Percentiles rank a stretch among this genome's conserved stretches.
phyloP scores from a whole-genome alignment of 306 rosid genomes.

The Cucurbita pepo region DNA sequence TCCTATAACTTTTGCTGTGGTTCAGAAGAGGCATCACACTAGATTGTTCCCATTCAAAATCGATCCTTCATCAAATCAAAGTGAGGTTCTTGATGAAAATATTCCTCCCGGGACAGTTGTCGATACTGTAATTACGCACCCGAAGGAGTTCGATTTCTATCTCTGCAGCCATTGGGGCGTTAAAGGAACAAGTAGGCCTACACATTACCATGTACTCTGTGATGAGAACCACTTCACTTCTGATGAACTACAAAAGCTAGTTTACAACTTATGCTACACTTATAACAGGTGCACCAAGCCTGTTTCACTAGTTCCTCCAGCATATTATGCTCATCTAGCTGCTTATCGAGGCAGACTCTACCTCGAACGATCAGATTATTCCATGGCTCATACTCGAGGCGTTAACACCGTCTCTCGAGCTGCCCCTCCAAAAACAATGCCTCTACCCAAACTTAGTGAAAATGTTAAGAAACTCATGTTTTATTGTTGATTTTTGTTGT shows the following conservation, averaged over 20 bases:
- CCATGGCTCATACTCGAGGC: conserved; percentile 25
- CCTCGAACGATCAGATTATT: conserved; percentile 56
- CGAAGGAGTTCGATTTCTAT: conserved; percentile 81
- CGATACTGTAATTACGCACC: conserved; percentile 91
- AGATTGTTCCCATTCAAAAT: conserved; percentile 66
- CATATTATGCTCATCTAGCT: conserved; percentile 90
- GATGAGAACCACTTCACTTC: conserved; percentile 86
- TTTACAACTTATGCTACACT: conserved; percentile 74
- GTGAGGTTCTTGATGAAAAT: conserved; percentile 40
- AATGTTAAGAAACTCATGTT: conserved; percentile 87
- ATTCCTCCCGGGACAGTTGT: conserved; percentile 92
- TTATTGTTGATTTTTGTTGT: conserved; percentile 42
- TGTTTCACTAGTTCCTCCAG: conserved; percentile 95
- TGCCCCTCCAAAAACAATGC: conserved; percentile 62
- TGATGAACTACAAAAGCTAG: conserved; percentile 82
- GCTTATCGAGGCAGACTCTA: conserved; percentile 96
- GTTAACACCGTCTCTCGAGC: conserved; percentile 47
- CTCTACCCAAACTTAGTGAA: conserved; percentile 76
- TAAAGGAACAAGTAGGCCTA: conserved; percentile 93
- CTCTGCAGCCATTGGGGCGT: conserved; percentile 96
- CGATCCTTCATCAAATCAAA: conserved; percentile 38
- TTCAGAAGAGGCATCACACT: conserved; percentile 94
- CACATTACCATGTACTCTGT: conserved; percentile 83
- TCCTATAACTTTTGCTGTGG: conserved; percentile 69
- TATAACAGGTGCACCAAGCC: conserved; percentile 94